These are phyloP conservation scores for Dioscorea zingiberensis DNA, from an alignment of 106 monocot species.

Conservation along the genomic window DNA sequence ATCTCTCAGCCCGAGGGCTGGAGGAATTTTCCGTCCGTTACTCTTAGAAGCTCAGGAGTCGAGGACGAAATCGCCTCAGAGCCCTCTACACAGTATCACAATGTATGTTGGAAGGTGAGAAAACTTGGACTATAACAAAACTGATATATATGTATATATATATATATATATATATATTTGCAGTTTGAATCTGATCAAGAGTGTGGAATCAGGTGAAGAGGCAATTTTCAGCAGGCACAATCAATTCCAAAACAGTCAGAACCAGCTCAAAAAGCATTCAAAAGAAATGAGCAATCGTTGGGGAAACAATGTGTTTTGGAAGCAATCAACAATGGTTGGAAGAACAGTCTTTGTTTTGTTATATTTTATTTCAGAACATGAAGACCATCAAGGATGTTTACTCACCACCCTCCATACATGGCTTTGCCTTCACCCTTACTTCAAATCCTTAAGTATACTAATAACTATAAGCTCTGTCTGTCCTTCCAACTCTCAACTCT, in stretches of 20 bases:
- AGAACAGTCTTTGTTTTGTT: background rate
- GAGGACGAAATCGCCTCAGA: too few species aligned
- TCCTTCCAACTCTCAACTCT: background rate
- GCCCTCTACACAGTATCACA: too few species aligned
- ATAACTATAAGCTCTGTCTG: background rate
- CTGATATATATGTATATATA: too few species aligned
- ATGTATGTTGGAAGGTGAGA: too few species aligned
- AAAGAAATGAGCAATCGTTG: constrained; percentile 2
- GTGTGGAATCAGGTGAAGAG: constrained; percentile 6
- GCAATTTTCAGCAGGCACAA: constrained; percentile 1
- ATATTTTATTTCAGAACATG: background rate
- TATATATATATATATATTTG: too few species aligned
- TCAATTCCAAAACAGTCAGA: background rate
- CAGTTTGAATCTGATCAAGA: background rate
- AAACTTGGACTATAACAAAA: too few species aligned
- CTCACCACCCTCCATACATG: constrained; percentile 7
- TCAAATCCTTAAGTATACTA: constrained; percentile 5
- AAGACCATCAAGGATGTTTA: background rate
- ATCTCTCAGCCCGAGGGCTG: too few species aligned
- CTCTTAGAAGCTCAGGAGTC: too few species aligned
- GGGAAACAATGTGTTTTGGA: background rate
- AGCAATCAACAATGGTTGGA: constrained; percentile 16
- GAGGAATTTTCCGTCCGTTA: too few species aligned
- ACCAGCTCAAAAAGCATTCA: constrained; percentile 4
- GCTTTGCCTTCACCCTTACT: constrained; percentile 83